Evolutionary conservation across 2,329 filamentous ascomycete genomes (phyloP).

Genomic region (Aspergillus fumigatiaffinis): DNA sequence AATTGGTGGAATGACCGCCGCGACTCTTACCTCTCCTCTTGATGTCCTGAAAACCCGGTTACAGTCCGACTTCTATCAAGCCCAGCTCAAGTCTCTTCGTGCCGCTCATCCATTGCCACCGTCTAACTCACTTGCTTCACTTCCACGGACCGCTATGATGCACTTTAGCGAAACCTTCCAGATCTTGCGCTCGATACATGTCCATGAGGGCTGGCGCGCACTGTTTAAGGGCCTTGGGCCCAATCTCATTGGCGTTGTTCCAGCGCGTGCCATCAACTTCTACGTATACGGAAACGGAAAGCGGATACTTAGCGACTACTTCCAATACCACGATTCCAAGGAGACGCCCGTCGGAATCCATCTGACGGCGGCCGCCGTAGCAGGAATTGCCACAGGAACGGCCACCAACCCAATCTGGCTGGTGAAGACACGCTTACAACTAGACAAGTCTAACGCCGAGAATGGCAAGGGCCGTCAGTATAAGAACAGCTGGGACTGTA

Average conservation of each 20-base stretch:
- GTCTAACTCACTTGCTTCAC: constrained; percentile 54
- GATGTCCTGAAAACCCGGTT: constrained; percentile 91
- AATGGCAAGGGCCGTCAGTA: constrained; percentile 64
- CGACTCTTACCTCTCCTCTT: constrained; percentile 87
- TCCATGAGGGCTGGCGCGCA: constrained; percentile 75
- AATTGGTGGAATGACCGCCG: constrained; percentile 83
- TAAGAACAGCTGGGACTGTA: constrained; percentile 83
- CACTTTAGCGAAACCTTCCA: constrained; percentile 84
- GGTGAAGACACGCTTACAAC: constrained; percentile 86
- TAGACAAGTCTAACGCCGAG: constrained; percentile 78
- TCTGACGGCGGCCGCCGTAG: constrained; percentile 68
- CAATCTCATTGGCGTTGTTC: constrained; percentile 84
- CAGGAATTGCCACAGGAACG: constrained; percentile 81
- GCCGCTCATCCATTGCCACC: constrained; percentile 51
- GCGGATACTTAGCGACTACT: constrained; percentile 68
- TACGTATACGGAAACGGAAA: constrained; percentile 93
- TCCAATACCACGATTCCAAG: constrained; percentile 34
- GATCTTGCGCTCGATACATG: constrained; percentile 76
- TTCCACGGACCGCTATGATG: constrained; percentile 62
- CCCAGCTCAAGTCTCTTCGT: constrained; percentile 65
- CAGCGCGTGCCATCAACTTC: constrained; percentile 88
- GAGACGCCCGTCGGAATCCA: constrained; percentile 71
- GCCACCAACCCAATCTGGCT: constrained; percentile 96
- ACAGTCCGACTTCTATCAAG: constrained; percentile 92
- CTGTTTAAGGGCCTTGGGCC: constrained; percentile 92